Percentiles rank a stretch among this genome's conserved stretches.
Evolutionary conservation across 371 early-diverging fungal genomes (phyloP).

Genomic region (Syncephalis plumigaleata): DNA sequence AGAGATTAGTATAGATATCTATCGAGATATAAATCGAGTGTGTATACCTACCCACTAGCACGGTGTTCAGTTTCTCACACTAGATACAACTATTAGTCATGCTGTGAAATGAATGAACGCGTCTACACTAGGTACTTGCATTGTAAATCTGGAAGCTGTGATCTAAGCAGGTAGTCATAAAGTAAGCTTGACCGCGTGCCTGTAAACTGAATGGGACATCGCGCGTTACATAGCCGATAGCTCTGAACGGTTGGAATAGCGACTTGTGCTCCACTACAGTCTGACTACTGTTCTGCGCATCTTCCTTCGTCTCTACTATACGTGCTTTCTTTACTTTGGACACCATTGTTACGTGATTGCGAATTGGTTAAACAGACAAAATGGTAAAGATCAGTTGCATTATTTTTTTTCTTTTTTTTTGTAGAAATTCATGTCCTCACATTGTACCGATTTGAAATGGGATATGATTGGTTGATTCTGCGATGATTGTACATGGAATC

Average conservation of each 20-base stretch:
- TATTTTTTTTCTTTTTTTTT: no score
- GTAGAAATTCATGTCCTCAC: no score
- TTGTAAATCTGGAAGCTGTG: constrained; percentile 77
- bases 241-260: constrained; percentile 62
- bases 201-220: constrained; percentile 64
- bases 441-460: no score
- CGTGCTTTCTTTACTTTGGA: no score
- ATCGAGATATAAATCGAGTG: background rate
- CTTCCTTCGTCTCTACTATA: no score
- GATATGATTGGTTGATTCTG: no score
- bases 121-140: constrained; percentile 10
- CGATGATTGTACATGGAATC: no score
- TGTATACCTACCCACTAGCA: constrained; percentile 25
- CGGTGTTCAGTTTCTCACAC: constrained; percentile 35
- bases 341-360: no score
- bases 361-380: no score
- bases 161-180: constrained; percentile 72
- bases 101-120: constrained; percentile 1
- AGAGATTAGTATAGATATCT: background rate
- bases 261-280: no score
- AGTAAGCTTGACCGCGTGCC: constrained; percentile 54
- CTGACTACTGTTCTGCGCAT: no score
- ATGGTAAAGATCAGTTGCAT: no score
- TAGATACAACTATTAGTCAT: constrained; percentile 6
- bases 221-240: constrained; percentile 75